Evolutionary conservation across 1,139 yeast species (phyloP).

Genomic region (Debaryomycetaceae sp.): DNA sequence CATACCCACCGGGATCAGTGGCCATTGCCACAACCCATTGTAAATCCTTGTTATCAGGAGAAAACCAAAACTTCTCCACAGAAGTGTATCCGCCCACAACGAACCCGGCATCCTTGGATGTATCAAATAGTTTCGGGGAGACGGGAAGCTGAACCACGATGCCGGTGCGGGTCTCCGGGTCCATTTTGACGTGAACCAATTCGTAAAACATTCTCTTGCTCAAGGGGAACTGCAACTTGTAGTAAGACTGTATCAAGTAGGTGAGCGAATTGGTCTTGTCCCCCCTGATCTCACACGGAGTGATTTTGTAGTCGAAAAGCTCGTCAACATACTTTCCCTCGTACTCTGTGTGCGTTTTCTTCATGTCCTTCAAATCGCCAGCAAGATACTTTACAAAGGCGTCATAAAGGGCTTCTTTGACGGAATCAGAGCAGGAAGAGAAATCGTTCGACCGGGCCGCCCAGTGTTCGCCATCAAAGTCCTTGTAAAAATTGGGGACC

Average conservation of each 20-base stretch:
- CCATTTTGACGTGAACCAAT: constrained; percentile 36
- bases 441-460: constrained; percentile 12
- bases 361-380: constrained; percentile 10
- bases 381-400: constrained; percentile 8
- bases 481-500: constrained; percentile 9
- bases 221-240: constrained; percentile 41
- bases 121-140: constrained; percentile 11
- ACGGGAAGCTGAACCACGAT: constrained; percentile 45
- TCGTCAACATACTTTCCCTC: constrained; percentile 26
- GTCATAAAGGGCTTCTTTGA: constrained; percentile 8
- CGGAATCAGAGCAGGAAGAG: constrained; percentile 7
- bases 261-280: constrained; percentile 5
- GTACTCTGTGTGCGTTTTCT: constrained; percentile 22
- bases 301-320: constrained; percentile 13
- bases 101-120: constrained; percentile 6
- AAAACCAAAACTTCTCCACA: constrained; percentile 40
- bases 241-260: constrained; percentile 23
- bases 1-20: constrained; percentile 55
- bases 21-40: constrained; percentile 58
- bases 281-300: constrained; percentile 6
- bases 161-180: constrained; percentile 20
- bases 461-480: constrained; percentile 12
- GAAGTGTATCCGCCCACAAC: constrained; percentile 45
- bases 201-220: constrained; percentile 46
- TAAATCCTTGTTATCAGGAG: constrained; percentile 25